Evolutionary conservation across 768 basidiomycete genomes (phyloP), one percentile per base, ranked within the genome.

Genomic region (Harrya chromipes): DNA sequence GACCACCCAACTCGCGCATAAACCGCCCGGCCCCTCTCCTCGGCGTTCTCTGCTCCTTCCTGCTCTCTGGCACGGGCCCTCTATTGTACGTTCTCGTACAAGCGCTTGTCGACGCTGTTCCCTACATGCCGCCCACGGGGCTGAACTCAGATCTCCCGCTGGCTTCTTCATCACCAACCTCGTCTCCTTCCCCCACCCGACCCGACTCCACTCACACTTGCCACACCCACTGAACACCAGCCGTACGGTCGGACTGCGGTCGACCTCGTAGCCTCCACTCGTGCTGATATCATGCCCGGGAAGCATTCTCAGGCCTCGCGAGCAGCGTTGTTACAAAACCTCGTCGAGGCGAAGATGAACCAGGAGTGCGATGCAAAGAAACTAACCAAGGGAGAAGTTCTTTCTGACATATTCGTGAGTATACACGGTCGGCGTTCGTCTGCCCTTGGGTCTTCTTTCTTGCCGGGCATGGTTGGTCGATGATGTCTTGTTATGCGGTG

Each of bases 181-280:
- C 40, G 79, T 86, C 70, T 85, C 84, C 33, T 81, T 90, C 69
- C 74, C 90, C 36, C 80, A 84, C 52, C 88, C 91, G 0, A 82
- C 83, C 6, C n/a, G n/a, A n/a, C 60, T 79, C 72, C 85, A 0
- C 73, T 90, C 50, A 61, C 78, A 6, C 66, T 94, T 19, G 73
- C 82, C 29, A 92, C 90, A 0, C 93, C 94, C 1, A 75, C 84
- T 0, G 93, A 94, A 64, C 76, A 95, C 8, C 75, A 75, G 46
- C 78, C 89, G 0, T 86, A 85, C 49, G 94, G 94, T 12, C 95
- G 93, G 93, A 86, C 83, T 37, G 81, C 83, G 20, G 78, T 82
- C 0, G 94, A 95, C 63, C 66, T 93, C 13, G 66, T 78, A 1
- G 58, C 68, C 7, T 56, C 64, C 42, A 72, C 75, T 13, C 69